Evolutionary conservation across 495 filamentous ascomycete species (phyloP), one percentile per base, ranked within the genome.

Genomic region (Glutinoglossum americanum): DNA sequence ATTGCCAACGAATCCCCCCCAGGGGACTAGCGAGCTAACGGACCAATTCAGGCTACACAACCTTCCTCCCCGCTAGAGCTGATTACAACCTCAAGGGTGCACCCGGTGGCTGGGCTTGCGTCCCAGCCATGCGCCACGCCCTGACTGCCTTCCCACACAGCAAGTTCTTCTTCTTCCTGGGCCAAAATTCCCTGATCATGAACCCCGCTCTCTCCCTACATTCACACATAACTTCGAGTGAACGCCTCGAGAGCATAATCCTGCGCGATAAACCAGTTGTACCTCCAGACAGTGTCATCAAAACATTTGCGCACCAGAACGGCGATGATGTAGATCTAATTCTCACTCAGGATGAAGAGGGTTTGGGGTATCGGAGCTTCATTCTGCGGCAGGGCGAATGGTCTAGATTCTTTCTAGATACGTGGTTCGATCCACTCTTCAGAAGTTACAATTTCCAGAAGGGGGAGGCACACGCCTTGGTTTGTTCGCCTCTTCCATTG

Each of bases 361-460:
- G 89, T n/a, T 62, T 99, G 47, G 77, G 75, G 56, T 74, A 79
- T 17, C 78, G 77, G 0, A 93, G 86, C 69, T 85, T 94, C 57
- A 66, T 96, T n/a, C 60, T 99, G 0, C 74, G 77, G 54, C 80
- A 81, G 58, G 89, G 92, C 1, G 84, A 93, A 44, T 99, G 92
- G 84, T 85, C 87, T 7, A 81, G 80, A 56, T 97, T 87, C 72
- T 85, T 99, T 63, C 71, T 97, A 45, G 93, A 97, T 67, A 82
- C 88, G 0, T 99, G 93, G 93, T 96, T 88, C 63, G 89, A 95
- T 68, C 93, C 93, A 28, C 66, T 97, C 41, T 97, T 89, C 70
- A 78, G 90, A 56, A 83, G 74, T 60, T 97, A 97, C 70, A 92
- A 92, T 63, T 97, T 97, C 65, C 87, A 90, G 64, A 95, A 89